Base-by-base conservation (phyloP, 164 flowering plant species). In the Cinnamomum chago region DNA sequence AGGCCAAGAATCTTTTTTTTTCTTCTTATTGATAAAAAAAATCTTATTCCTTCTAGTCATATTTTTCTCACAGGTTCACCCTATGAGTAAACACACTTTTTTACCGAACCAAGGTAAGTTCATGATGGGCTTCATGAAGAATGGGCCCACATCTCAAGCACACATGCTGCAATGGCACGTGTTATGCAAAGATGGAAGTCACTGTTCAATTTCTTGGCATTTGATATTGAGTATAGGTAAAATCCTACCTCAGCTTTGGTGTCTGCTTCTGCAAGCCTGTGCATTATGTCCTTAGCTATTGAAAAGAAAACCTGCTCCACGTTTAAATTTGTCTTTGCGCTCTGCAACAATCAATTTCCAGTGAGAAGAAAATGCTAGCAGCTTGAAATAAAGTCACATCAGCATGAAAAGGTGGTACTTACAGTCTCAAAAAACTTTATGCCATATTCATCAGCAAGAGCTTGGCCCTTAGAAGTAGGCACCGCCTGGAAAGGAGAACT, bases 401-500 rank as follows among this genome's bases (percentile, higher is more conserved):
- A 67, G 47, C 50, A 28, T 17, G 69, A 17, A 67, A 2, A 10
- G 5, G 18, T 58, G 52, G 15, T 35, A 78, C 93, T 86, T 84
- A 91, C 97, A 78, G 97, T 92, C 77, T 92, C 97, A 79, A 92
- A 92, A 78, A 92, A 92, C 78, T 90, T 90, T 84, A 92, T 92
- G 70, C 97, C 97, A 75, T 92, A 92, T 79, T 92, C 97, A 83
- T 92, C 94, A 73, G 95, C 94, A 30, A 92, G 92, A 50, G 97
- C 97, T 79, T 92, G 97, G 58, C 97, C 95, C 81, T 83, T 90
- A n/a, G 94, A 80, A 17, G 91, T 90, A 40, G 97, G 95, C 72
- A 92, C 94, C 77, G 92, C 94, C 97, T 92, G 77, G 75, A 76
- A 65, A 28, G 28, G 47, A 50, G 28, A 52, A 23, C 51, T 14